phyloP scores from a whole-genome alignment of 148 eudicot species.

The Rhododendron simsii region DNA sequence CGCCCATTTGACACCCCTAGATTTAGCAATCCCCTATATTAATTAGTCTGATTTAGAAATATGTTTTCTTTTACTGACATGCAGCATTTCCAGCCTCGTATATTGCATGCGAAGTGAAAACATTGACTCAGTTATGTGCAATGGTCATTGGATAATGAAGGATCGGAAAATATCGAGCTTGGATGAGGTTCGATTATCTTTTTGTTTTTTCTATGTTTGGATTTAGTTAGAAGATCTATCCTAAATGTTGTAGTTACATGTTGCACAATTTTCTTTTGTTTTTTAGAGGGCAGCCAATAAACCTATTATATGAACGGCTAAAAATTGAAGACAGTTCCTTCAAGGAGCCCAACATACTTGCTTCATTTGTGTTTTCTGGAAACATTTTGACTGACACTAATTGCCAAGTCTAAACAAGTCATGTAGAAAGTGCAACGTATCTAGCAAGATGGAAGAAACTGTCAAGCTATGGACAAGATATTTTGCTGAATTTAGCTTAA shows the following conservation, averaged over 20 bases:
- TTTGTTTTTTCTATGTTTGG: background rate
- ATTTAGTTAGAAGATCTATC: background rate
- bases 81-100: slow-evolving; percentile 91
- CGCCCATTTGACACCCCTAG: background rate
- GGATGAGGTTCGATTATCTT: slow-evolving; percentile 55
- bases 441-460: background rate
- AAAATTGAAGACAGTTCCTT: background rate
- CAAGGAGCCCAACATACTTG: background rate
- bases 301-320: background rate
- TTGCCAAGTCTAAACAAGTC: background rate
- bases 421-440: background rate
- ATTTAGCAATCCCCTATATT: background rate
- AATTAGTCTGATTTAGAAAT: background rate
- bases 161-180: slow-evolving; percentile 68
- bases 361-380: background rate
- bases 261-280: background rate
- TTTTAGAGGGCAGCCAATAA: background rate
- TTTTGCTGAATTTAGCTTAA: background rate
- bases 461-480: background rate
- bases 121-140: slow-evolving; percentile 83
- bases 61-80: slow-evolving; percentile 3
- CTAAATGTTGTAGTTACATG: background rate
- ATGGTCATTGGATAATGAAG: slow-evolving; percentile 88
- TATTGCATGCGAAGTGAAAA: slow-evolving; percentile 89
- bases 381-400: background rate